Evolutionary conservation across 1,139 yeast species (phyloP), one percentile per base, ranked within the genome.

Genomic region (Protomyces arabidopsidicola): DNA sequence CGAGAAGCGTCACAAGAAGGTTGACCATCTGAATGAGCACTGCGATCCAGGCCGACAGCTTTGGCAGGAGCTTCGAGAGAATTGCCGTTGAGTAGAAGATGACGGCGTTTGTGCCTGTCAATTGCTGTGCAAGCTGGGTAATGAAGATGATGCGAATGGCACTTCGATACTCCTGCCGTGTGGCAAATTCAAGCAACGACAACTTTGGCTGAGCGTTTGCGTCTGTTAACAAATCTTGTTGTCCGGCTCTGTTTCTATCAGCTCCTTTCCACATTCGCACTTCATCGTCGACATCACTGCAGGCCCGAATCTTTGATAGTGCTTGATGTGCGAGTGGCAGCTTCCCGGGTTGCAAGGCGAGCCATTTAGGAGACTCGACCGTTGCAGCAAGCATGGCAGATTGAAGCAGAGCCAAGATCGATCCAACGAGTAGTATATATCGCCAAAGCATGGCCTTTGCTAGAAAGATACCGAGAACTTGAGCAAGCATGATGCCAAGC

Each of bases 361-460:
- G 77, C 97, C 97, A 91, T 73, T 86, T 82, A 2, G 98, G 97
- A 1, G 95, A 85, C 73, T 91, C 97, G 27, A 81, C 83, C n/a
- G 84, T 79, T 54, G 78, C 75, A 1, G 79, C 69, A 38, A 81
- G 75, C 14, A 81, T 72, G 0, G 81, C 64, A 2, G 84, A 76
- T 70, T 86, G 84, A 3, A 76, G 10, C 0, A 78, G 63, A 0
- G 89, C 88, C 35, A 89, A 69, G 0, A 79, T 67, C 1, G 82
- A 79, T 0, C 90, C 96, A 59, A 80, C 75, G 22, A 82, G 75
- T 59, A 93, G 76, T 31, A 93, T 79, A 65, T 74, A 76, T 68
- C 97, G 79, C 98, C 98, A 93, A 51, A 81, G 78, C 54, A 79
- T 76, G 59, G 81, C 80, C 65, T 84, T 83, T 16, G 91, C 84